Percentiles rank a stretch among this genome's conserved stretches.
These are phyloP conservation scores for Rosa hybrid DNA, from an alignment of 331 rosid species.

Conservation along the genomic window DNA sequence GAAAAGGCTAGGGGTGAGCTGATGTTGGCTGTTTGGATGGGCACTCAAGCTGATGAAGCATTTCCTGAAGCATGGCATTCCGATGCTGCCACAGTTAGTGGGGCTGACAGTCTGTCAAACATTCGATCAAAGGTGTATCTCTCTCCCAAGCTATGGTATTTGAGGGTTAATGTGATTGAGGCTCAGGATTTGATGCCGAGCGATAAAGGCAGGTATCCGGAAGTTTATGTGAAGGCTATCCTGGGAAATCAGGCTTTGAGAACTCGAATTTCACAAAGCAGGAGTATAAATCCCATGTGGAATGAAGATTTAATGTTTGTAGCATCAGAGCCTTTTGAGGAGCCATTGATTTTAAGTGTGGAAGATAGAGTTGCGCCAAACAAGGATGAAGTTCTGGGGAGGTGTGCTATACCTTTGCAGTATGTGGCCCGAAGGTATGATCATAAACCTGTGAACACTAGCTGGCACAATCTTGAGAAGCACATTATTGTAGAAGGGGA, in stretches of 20 bases:
- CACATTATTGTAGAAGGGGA: constrained; percentile 83
- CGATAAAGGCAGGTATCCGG: constrained; percentile 87
- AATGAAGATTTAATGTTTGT: constrained; percentile 97
- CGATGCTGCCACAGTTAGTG: constrained; percentile 85
- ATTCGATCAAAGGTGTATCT: constrained; percentile 93
- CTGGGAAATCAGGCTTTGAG: constrained; percentile 78
- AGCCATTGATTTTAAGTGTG: constrained; percentile 79
- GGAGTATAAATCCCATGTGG: constrained; percentile 94
- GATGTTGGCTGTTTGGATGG: constrained; percentile 99
- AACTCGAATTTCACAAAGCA: constrained; percentile 71
- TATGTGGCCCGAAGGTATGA: constrained; percentile 65
- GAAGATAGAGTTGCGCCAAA: constrained; percentile 89
- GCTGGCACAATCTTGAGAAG: constrained; percentile 77
- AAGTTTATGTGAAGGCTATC: constrained; percentile 78
- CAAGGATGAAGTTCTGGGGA: constrained; percentile 83
- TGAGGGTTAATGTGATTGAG: constrained; percentile 92
- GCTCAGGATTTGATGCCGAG: constrained; percentile 82
- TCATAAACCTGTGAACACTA: constrained; percentile 75
- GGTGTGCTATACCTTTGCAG: constrained; percentile 66
- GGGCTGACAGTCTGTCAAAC: constrained; percentile 79
- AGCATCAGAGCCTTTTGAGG: constrained; percentile 92
- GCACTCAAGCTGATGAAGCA: constrained; percentile 98
- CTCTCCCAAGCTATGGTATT: constrained; percentile 97
- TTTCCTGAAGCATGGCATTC: constrained; percentile 99
- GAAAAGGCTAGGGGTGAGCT: constrained; percentile 82